Conservation (phyloP, 257 asterid genomes). For the Solanum corneliomulleri region DNA sequence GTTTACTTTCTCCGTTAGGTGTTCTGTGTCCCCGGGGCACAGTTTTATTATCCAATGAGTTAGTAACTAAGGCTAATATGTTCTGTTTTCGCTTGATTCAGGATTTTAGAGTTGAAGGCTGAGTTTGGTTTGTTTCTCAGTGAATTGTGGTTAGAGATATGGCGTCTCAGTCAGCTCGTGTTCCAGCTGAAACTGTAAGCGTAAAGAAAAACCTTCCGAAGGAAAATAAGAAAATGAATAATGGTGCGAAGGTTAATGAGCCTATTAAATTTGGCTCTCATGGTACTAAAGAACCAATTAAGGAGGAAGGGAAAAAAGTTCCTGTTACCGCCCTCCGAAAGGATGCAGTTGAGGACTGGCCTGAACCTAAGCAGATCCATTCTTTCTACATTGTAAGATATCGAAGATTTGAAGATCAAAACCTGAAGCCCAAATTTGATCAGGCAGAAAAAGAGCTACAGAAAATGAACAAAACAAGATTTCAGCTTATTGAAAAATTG, state of each 20-base stretch:
- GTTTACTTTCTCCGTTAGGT: background rate
- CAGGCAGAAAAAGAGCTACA: constrained; percentile 64
- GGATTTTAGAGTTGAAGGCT: constrained; percentile 17
- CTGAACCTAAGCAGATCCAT: constrained; percentile 61
- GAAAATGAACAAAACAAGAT: constrained; percentile 54
- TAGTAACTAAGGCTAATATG: background rate
- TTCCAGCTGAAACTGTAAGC: constrained; percentile 12
- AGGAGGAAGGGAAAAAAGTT: constrained; percentile 25
- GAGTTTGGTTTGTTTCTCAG: constrained; percentile 3
- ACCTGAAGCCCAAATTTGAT: constrained; percentile 53
- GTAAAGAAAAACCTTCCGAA: constrained; percentile 9
- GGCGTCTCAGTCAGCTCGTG: constrained; percentile 27
- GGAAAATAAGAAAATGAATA: constrained; percentile 11
- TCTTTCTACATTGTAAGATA: constrained; percentile 46
- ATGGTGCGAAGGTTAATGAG: constrained; percentile 5
- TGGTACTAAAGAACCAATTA: constrained; percentile 22
- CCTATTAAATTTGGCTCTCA: constrained; percentile 31
- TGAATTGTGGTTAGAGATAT: constrained; percentile 35
- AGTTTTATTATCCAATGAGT: background rate
- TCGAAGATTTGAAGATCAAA: constrained; percentile 57
- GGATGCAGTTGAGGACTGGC: constrained; percentile 91
- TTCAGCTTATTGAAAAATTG: constrained; percentile 50
- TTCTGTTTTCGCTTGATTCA: background rate
- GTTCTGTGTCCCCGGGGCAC: background rate
- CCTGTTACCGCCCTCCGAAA: constrained; percentile 42